phyloP scores from a whole-genome alignment of 1,139 yeast species.

The Nakaseomyces kungkrabaensis region DNA sequence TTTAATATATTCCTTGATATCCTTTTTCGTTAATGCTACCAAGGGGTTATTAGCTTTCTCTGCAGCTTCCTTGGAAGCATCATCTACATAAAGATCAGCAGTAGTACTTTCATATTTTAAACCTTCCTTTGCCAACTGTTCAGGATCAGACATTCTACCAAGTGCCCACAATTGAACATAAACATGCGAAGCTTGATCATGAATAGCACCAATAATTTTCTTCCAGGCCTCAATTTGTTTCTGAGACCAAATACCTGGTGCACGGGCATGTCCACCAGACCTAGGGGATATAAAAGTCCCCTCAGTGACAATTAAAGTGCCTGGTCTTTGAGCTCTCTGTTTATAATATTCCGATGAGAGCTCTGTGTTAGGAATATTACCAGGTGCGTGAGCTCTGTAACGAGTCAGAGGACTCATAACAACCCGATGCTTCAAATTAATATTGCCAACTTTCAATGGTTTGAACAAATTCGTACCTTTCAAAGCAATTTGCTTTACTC shows the following conservation, averaged over 20 bases:
- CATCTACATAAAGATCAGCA: constrained; percentile 20
- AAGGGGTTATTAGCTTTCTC: constrained; percentile 11
- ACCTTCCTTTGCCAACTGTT: constrained; percentile 20
- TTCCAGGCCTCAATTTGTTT: constrained; percentile 35
- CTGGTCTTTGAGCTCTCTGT: constrained; percentile 44
- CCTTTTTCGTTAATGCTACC: constrained; percentile 17
- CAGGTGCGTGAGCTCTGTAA: constrained; percentile 31
- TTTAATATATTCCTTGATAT: constrained; percentile 16
- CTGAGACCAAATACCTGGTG: constrained; percentile 40
- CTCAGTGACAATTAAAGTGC: constrained; percentile 39
- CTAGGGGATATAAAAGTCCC: constrained; percentile 33
- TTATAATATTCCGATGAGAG: constrained; percentile 39
- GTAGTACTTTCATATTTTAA: constrained; percentile 22
- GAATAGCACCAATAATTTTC: constrained; percentile 30
- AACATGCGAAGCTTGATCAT: constrained; percentile 30
- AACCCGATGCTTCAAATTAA: constrained; percentile 31
- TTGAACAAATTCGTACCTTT: constrained; percentile 34
- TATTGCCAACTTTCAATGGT: constrained; percentile 37
- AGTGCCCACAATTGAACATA: constrained; percentile 35
- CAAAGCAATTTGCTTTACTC: constrained; percentile 11
- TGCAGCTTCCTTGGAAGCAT: constrained; percentile 17
- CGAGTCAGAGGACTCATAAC: constrained; percentile 44
- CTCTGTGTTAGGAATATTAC: constrained; percentile 32
- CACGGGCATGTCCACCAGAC: constrained; percentile 32
- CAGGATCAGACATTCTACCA: constrained; percentile 32